Evolutionary conservation across 2,329 filamentous ascomycete genomes (phyloP).

Genomic region (Pestalotiopsis sp.): DNA sequence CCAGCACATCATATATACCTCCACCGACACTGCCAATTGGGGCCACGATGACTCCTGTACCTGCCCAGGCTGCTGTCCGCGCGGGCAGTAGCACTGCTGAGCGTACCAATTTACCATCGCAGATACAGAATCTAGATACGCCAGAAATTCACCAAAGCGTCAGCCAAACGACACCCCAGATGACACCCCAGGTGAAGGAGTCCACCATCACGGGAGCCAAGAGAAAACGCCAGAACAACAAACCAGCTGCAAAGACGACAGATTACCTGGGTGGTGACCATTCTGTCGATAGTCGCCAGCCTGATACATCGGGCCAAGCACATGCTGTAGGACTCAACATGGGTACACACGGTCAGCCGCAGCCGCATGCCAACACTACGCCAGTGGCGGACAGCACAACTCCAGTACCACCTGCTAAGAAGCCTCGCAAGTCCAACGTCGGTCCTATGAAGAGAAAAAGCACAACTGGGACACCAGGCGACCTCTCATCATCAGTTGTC

Average conservation of each 20-base stretch:
- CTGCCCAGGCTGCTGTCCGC: slow-evolving; percentile 11
- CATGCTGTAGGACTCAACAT: background rate
- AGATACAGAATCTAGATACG: slow-evolving; percentile 9
- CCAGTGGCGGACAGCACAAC: background rate
- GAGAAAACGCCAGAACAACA: slow-evolving; percentile 31
- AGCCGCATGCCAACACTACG: background rate
- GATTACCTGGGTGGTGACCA: slow-evolving; percentile 10
- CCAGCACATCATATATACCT: slow-evolving; percentile 17
- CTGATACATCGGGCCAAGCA: background rate
- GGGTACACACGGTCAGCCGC: background rate
- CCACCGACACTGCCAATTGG: slow-evolving; percentile 14
- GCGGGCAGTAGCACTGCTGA: slow-evolving; percentile 21
- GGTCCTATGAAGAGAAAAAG: background rate
- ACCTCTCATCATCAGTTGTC: background rate
- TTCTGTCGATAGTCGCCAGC: background rate
- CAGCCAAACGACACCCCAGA: slow-evolving; percentile 16
- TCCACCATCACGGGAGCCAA: slow-evolving; percentile 35
- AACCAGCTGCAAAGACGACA: slow-evolving; percentile 15
- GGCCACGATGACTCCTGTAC: background rate
- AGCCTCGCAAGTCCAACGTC: slow-evolving; percentile 31
- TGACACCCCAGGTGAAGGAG: slow-evolving; percentile 25
- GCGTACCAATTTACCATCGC: slow-evolving; percentile 19
- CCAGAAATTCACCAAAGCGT: slow-evolving; percentile 2
- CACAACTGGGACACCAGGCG: background rate
- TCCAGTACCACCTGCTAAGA: slow-evolving; percentile 26